phyloP scores from a whole-genome alignment of 768 basidiomycete species.

The Boletus vinaceobasis region DNA sequence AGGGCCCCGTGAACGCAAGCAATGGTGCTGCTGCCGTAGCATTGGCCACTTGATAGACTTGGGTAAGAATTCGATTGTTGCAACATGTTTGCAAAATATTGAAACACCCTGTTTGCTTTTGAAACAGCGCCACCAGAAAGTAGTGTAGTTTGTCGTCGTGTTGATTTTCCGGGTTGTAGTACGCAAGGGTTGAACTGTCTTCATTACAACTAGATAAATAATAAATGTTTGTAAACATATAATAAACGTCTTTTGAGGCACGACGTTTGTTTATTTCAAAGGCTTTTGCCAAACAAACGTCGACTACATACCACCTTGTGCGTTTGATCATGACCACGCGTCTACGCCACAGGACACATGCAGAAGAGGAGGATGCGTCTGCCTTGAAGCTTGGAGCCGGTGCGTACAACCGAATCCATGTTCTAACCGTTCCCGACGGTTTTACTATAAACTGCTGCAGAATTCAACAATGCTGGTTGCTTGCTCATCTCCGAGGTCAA shows the following conservation, averaged over 20 bases:
- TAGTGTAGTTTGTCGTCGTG: slow-evolving; percentile 27
- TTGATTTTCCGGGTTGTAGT: slow-evolving; percentile 25
- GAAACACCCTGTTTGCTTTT: neutral
- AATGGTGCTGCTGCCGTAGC: slow-evolving; percentile 18
- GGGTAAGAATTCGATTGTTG: slow-evolving; percentile 11
- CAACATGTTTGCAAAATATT: neutral
- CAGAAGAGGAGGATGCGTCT: slow-evolving; percentile 84
- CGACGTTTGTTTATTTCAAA: slow-evolving; percentile 25
- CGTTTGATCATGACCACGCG: slow-evolving; percentile 51
- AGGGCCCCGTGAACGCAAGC: slow-evolving; percentile 6
- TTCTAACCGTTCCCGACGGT: neutral
- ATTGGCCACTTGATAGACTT: slow-evolving; percentile 27
- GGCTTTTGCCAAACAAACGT: slow-evolving; percentile 32
- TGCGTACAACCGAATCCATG: slow-evolving; percentile 17
- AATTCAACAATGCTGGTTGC: slow-evolving; percentile 91
- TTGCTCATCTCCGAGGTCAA: slow-evolving; percentile 91
- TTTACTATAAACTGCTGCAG: slow-evolving; percentile 34
- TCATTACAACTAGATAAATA: slow-evolving; percentile 32
- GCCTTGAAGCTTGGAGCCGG: slow-evolving; percentile 79
- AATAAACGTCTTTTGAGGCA: slow-evolving; percentile 22
- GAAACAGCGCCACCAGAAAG: slow-evolving; percentile 11
- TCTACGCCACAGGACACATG: slow-evolving; percentile 59
- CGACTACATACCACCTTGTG: slow-evolving; percentile 49
- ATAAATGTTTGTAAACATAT: slow-evolving; percentile 38
- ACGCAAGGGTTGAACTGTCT: slow-evolving; percentile 22